Evolutionary conservation across 345 rosid species (phyloP), one percentile per base, ranked within the genome.

Genomic region (Combretum micranthum): DNA sequence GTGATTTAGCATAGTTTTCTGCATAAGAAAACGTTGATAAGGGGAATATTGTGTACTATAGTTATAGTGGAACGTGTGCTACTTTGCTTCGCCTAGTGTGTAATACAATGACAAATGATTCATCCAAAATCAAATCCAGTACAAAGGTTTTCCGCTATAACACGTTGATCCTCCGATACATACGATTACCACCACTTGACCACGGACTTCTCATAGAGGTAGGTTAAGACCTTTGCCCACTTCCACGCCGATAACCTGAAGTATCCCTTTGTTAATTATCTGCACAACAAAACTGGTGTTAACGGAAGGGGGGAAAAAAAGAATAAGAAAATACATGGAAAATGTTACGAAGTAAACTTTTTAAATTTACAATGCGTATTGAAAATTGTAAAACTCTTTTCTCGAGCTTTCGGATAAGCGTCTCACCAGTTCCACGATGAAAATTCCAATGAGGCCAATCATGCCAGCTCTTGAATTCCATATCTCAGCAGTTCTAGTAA

Each of bases 401-500:
- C n/a, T n/a, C n/a, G n/a, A n/a, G n/a, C n/a, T n/a, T n/a, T n/a
- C n/a, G n/a, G n/a, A n/a, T n/a, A n/a, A n/a, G n/a, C n/a, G n/a
- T n/a, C n/a, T n/a, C n/a, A 91, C 96, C 75, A 86, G 69, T 69
- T 91, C 96, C 15, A 79, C 79, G 32, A 91, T 74, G 75, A 82
- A 88, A 47, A 58, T 55, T 15, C 88, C 92, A 11, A 86, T 68
- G 60, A 91, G 75, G 52, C 95, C 96, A 68, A 84, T 82, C 92
- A 91, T 91, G 61, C 96, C 88, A 61, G 95, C 95, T 71, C 92
- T 83, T n/a, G 96, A 88, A 65, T 91, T 91, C 96, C 92, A 87
- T 71, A 68, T 69, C 70, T 88, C 90, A 39, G 90, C 98, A 14
- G 90, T 80, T 64, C 54, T 79, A 8, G 92, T 91, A 58, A 88